These are phyloP conservation scores for Aspergillus chevalieri DNA, from an alignment of 2,329 filamentous ascomycete genomes.

Conservation along the genomic window DNA sequence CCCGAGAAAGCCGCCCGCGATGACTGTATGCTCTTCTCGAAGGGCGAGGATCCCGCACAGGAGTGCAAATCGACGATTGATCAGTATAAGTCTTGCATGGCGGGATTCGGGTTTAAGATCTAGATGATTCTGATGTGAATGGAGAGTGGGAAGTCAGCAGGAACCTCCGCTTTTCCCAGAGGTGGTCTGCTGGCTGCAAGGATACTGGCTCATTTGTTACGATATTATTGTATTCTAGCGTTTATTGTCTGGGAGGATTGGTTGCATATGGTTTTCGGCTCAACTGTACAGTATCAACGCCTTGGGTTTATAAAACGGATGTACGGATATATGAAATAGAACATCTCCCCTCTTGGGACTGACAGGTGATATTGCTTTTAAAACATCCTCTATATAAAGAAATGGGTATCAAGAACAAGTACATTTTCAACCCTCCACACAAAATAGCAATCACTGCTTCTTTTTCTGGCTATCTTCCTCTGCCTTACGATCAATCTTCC, in stretches of 20 bases:
- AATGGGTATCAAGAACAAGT: conserved; percentile 24
- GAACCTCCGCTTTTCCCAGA: not conserved
- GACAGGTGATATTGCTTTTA: not conserved
- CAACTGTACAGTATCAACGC: conserved; percentile 3
- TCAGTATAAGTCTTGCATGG: conserved; percentile 88
- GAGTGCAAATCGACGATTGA: conserved; percentile 80
- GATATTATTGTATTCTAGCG: conserved; percentile 16
- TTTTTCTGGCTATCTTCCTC: conserved; percentile 28
- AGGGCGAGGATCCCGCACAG: conserved; percentile 65
- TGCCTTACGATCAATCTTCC: conserved; percentile 18
- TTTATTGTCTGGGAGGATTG: conserved; percentile 13
- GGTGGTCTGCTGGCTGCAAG: not conserved
- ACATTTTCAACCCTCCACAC: conserved; percentile 1
- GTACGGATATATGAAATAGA: conserved; percentile 5
- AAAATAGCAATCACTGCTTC: conserved; percentile 21
- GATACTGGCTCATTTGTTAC: not conserved
- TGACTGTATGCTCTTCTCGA: conserved; percentile 98
- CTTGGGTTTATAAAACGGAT: not conserved
- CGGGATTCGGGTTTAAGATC: conserved; percentile 77
- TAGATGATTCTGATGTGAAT: conserved; percentile 10
- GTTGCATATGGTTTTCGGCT: conserved; percentile 1
- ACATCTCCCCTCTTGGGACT: conserved; percentile 11
- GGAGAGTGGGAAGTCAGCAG: not conserved
- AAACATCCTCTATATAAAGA: conserved; percentile 1
- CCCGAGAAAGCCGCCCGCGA: conserved; percentile 87